Base-by-base conservation (phyloP, 345 rosid genomes). In the Carallia pectinifolia region DNA sequence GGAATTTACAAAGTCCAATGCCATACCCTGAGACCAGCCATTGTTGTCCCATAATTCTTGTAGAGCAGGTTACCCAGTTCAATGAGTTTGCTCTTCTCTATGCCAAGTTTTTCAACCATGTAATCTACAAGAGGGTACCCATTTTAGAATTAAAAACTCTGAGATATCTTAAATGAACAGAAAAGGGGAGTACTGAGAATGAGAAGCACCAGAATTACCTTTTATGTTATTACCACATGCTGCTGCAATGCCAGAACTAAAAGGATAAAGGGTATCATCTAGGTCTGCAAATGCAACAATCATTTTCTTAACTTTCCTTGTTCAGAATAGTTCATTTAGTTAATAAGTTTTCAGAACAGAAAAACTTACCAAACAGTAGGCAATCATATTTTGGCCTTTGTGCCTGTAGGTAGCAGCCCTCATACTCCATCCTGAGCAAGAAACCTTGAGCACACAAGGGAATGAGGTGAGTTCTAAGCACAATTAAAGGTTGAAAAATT, bases 21-120 rank as follows among this genome's bases (percentile, higher is more conserved):
- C 7, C 75, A 63, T 87, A 94, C 98, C 83, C 96, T 83, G 29
- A 95, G 98, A 69, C 99, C 99, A 71, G 99, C 98, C 98, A 92
- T 90, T 76, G 99, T 95, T 65, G 99, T 95, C 66, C 99, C 99
- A 73, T 92, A 92, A 70, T 95, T 88, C 83, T 85, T 92, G 86
- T 95, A 95, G 44, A 88, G 84, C 39, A 83, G 78, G 64, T 90
- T 81, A 69, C 94, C 90, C 80, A 92, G 73, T 36, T 83, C 92
- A 40, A 72, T 73, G 61, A 95, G 78, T 69, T 86, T 85, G 79
- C 81, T 83, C 74, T 72, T 69, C 1, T 89, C 85, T 64, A 95
- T 89, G 67, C 98, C 91, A 47, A 95, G 91, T 65, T 75, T 73
- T 74, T 95, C 99, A 67, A 85, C 79, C 98, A 95, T 90, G 61